A percentile compares a stretch with the other conserved stretches of the same genome.
Evolutionary conservation across 139 green algal species (phyloP).

Genomic region (Astrephomene gubernaculifera): DNA sequence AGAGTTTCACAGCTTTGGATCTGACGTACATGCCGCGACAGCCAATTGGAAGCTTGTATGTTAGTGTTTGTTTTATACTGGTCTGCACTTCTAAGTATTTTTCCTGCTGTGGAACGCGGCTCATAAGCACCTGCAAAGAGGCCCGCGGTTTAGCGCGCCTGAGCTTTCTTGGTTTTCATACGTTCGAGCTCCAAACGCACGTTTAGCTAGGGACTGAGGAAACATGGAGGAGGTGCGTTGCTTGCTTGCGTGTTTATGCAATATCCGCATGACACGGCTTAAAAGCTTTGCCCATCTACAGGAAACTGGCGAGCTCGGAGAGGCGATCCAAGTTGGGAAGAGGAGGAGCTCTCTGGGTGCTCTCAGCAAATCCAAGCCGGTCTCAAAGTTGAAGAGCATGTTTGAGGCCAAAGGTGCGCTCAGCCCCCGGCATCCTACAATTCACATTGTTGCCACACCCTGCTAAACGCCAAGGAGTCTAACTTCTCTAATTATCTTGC

Average conservation of each 20-base stretch:
- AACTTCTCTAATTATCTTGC: not conserved
- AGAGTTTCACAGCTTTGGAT: not conserved
- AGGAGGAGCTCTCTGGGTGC: slow-evolving; percentile 21
- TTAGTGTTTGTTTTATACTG: no score
- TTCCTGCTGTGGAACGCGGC: no score
- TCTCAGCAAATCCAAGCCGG: slow-evolving; percentile 15
- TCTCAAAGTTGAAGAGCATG: slow-evolving; percentile 37
- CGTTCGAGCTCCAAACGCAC: not conserved
- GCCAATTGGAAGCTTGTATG: no score
- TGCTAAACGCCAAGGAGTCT: not conserved
- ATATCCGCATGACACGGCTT: no score
- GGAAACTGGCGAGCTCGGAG: not conserved
- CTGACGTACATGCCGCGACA: not conserved
- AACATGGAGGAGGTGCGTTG: slow-evolving; percentile 10
- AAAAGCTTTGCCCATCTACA: no score
- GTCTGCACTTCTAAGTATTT: no score
- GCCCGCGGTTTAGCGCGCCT: no score
- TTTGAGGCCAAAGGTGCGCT: slow-evolving; percentile 36
- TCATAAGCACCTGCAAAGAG: no score
- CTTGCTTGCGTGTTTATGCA: no score
- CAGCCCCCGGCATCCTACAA: no score
- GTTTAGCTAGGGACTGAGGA: not conserved
- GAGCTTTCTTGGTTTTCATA: no score
- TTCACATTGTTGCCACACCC: not conserved
- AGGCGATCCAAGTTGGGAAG: slow-evolving; percentile 27